A percentile compares a stretch with the other conserved stretches of the same genome.
Evolutionary conservation across 805 yeast species (phyloP).

Genomic region (Lipomyces spencermartinsiae): DNA sequence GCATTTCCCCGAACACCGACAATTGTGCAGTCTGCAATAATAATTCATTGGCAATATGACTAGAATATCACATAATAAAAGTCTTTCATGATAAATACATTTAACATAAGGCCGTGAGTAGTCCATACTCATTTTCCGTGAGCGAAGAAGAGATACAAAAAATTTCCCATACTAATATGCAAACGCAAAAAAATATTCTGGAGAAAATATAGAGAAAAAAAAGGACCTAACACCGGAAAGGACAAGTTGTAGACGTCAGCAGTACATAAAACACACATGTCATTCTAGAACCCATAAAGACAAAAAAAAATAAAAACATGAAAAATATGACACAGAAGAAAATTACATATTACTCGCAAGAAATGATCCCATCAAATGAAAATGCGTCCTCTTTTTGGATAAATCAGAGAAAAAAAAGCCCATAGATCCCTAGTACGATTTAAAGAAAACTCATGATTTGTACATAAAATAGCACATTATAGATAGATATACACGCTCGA

Average conservation of each 20-base stretch:
- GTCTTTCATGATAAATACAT: slow-evolving; percentile 1
- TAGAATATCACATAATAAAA: background rate
- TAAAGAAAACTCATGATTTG: background rate
- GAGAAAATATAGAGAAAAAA: background rate
- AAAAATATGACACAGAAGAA: background rate
- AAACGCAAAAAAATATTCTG: background rate
- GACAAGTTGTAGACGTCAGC: background rate
- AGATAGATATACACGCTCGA: slow-evolving; percentile 9
- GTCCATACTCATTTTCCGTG: background rate
- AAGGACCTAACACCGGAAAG: slow-evolving; percentile 1
- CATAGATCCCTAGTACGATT: background rate
- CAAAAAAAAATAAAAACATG: background rate
- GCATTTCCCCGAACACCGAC: background rate
- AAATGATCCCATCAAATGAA: background rate
- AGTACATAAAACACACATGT: background rate
- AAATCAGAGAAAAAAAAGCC: background rate
- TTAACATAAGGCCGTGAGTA: background rate
- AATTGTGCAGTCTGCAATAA: background rate
- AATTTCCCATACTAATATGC: background rate
- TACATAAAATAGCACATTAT: slow-evolving; percentile 4
- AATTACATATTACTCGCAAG: slow-evolving; percentile 1
- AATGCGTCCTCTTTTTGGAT: background rate
- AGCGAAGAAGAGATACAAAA: slow-evolving; percentile 1
- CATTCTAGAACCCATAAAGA: slow-evolving; percentile 2
- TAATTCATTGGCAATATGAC: background rate